phyloP scores from a whole-genome alignment of 805 yeast genomes.

The Ogataea parapolymorpha region DNA sequence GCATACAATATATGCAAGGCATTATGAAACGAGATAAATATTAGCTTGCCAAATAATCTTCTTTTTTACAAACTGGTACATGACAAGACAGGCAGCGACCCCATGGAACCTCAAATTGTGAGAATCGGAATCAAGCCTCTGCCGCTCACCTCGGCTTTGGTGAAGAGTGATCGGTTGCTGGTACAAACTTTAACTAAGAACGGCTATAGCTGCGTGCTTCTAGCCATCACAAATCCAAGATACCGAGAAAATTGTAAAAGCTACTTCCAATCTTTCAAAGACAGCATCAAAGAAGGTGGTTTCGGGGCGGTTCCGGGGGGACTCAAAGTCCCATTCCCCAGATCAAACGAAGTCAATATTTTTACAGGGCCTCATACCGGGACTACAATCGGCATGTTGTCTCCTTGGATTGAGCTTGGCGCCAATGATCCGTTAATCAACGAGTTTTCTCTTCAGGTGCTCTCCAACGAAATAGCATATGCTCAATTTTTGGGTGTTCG shows the following conservation, averaged over 20 bases:
- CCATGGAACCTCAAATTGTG: slow-evolving; percentile 9
- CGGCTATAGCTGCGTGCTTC: slow-evolving; percentile 52
- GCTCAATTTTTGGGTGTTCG: slow-evolving; percentile 58
- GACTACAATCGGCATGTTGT: slow-evolving; percentile 51
- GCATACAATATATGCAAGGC: background rate
- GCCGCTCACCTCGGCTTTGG: slow-evolving; percentile 29
- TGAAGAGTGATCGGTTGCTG: slow-evolving; percentile 29
- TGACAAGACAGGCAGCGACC: background rate
- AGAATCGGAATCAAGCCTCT: slow-evolving; percentile 47
- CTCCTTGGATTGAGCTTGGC: slow-evolving; percentile 72
- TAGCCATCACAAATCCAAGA: slow-evolving; percentile 52
- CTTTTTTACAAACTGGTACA: slow-evolving; percentile 1
- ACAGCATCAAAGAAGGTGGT: slow-evolving; percentile 4
- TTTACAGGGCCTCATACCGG: slow-evolving; percentile 40
- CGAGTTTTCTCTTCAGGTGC: slow-evolving; percentile 53
- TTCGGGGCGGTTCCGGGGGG: slow-evolving; percentile 18
- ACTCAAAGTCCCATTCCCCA: slow-evolving; percentile 39
- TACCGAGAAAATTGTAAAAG: slow-evolving; percentile 43
- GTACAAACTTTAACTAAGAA: slow-evolving; percentile 25
- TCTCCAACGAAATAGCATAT: slow-evolving; percentile 55
- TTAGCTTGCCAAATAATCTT: slow-evolving; percentile 1
- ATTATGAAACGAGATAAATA: slow-evolving; percentile 8
- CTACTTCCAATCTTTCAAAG: slow-evolving; percentile 35
- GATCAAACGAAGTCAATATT: slow-evolving; percentile 39
- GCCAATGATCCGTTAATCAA: slow-evolving; percentile 47